These are phyloP conservation scores for Trametes maxima DNA, from an alignment of 768 basidiomycete genomes.

Conservation along the genomic window DNA sequence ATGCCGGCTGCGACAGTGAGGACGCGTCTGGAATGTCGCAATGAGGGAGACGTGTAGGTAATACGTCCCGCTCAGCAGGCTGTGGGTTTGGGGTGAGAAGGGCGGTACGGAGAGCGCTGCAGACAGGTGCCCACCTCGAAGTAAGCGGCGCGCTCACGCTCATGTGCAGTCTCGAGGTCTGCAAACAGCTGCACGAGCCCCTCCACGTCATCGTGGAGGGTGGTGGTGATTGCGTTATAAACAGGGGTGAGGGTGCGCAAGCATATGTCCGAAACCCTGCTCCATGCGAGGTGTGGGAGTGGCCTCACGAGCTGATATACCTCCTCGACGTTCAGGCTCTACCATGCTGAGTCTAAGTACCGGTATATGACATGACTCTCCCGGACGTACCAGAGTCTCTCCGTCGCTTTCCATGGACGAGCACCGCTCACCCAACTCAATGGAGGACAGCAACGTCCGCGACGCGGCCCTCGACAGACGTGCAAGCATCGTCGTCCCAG, in stretches of 20 bases:
- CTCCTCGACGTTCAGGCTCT: conserved; percentile 31
- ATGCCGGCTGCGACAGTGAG: background rate
- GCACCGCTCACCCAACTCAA: conserved; percentile 13
- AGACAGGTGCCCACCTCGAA: conserved; percentile 14
- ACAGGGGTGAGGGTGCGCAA: conserved; percentile 27
- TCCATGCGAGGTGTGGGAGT: conserved; percentile 28
- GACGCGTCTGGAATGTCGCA: background rate
- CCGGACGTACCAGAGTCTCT: conserved; percentile 11
- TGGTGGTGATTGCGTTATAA: conserved; percentile 39
- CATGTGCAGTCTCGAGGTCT: conserved; percentile 37
- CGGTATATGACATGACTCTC: background rate
- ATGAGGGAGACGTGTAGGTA: conserved; percentile 7
- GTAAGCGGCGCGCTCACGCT: conserved; percentile 11
- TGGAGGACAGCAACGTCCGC: conserved; percentile 11
- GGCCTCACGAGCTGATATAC: conserved; percentile 24
- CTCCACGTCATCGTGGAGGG: conserved; percentile 43
- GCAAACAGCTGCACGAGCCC: conserved; percentile 45
- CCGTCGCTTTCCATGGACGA: background rate
- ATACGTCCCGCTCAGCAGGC: conserved; percentile 20
- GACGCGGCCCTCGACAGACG: conserved; percentile 19
- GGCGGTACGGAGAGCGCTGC: background rate
- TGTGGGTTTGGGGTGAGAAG: background rate
- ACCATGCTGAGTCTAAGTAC: background rate
- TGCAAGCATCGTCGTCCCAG: conserved; percentile 8
- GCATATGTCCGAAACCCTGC: conserved; percentile 25